Evolutionary conservation across 805 yeast genomes (phyloP).

Genomic region (Schwanniomyces sp.): DNA sequence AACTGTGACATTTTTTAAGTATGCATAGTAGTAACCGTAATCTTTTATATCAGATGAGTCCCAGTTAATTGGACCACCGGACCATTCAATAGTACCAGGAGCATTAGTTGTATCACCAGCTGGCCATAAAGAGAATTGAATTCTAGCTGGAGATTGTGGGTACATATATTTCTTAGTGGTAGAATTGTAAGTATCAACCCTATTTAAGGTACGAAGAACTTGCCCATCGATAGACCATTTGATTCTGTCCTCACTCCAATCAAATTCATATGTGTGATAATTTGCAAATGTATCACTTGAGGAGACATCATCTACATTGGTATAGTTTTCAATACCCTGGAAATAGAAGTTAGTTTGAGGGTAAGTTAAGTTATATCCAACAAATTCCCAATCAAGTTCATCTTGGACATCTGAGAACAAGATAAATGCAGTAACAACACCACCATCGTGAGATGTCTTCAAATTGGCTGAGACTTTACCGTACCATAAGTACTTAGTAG

Average conservation of each 20-base stretch:
- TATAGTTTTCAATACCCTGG: slow-evolving; percentile 69
- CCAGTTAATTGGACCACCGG: slow-evolving; percentile 90
- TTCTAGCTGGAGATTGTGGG: slow-evolving; percentile 75
- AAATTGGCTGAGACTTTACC: slow-evolving; percentile 72
- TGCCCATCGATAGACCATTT: slow-evolving; percentile 76
- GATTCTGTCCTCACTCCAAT: slow-evolving; percentile 75
- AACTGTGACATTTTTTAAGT: slow-evolving; percentile 58
- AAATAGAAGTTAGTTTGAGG: slow-evolving; percentile 82
- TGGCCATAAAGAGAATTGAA: slow-evolving; percentile 79
- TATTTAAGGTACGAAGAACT: slow-evolving; percentile 62
- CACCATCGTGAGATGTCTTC: slow-evolving; percentile 72
- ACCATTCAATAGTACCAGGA: slow-evolving; percentile 73
- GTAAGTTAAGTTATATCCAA: slow-evolving; percentile 67
- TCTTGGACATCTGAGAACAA: slow-evolving; percentile 82
- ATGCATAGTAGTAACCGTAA: slow-evolving; percentile 80
- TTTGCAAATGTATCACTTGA: slow-evolving; percentile 58
- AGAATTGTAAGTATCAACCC: slow-evolving; percentile 57
- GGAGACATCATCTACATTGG: slow-evolving; percentile 49
- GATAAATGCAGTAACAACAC: slow-evolving; percentile 84
- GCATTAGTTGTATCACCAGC: slow-evolving; percentile 60
- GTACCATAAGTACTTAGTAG: slow-evolving; percentile 82
- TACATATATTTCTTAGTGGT: slow-evolving; percentile 56
- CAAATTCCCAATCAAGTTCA: slow-evolving; percentile 86
- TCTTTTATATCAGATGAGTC: slow-evolving; percentile 66
- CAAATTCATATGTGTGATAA: slow-evolving; percentile 74